Percentiles rank a stretch among this genome's conserved stretches.
Evolutionary conservation across 2,329 filamentous ascomycete genomes (phyloP).

Genomic region (Bipolaris cookei): DNA sequence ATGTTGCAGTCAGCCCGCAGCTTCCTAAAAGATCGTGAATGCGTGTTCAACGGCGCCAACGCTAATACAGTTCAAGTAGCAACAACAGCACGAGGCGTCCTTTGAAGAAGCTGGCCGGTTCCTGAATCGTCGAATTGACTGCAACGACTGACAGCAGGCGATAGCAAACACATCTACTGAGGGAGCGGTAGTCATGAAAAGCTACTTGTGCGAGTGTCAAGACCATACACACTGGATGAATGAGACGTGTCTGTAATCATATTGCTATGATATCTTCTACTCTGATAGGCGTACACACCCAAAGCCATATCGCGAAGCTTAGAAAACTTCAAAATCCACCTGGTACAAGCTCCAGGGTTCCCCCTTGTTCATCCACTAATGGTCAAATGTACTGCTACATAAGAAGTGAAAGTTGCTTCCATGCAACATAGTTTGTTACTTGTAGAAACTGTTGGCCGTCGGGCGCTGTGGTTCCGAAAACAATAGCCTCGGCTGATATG

Average conservation of each 20-base stretch:
- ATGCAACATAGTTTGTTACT: neutral
- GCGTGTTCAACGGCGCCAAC: no score
- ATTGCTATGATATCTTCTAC: conserved; percentile 17
- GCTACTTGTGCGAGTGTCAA: neutral
- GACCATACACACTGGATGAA: neutral
- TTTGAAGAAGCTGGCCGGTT: no score
- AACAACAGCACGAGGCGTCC: no score
- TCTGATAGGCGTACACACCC: conserved; percentile 13
- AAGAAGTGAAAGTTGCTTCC: conserved; percentile 25
- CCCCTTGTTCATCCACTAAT: neutral
- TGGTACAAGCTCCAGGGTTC: conserved; percentile 6
- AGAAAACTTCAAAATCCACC: neutral
- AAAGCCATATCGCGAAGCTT: conserved; percentile 8
- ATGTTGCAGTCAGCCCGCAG: no score
- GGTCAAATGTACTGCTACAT: conserved; percentile 24
- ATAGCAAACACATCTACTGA: neutral
- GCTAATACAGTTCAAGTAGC: no score
- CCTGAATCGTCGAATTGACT: neutral
- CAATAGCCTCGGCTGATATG: conserved; percentile 4
- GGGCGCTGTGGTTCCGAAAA: conserved; percentile 9
- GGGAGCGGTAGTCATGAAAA: neutral
- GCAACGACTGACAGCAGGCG: neutral
- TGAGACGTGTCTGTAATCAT: conserved; percentile 6
- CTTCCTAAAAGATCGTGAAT: no score
- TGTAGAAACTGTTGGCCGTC: conserved; percentile 10